phyloP scores from a whole-genome alignment of 1,284 basidiomycete species.

The Hemileia vastatrix region DNA sequence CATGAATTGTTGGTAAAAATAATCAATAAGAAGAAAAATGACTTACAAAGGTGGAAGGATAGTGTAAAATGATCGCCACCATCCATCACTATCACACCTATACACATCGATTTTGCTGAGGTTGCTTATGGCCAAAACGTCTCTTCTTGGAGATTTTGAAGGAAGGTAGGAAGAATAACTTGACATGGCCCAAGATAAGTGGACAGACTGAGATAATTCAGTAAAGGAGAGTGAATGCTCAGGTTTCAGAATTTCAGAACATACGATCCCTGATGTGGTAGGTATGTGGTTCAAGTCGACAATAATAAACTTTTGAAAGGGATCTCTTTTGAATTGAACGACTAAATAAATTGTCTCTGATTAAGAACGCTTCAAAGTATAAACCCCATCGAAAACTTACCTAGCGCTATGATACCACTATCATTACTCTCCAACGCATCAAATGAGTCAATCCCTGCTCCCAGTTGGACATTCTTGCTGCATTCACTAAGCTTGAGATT shows the following conservation, averaged over 20 bases:
- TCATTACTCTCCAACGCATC: no score
- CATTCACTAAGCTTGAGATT: no score
- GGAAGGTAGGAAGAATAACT: not conserved
- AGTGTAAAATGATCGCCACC: conserved; percentile 8
- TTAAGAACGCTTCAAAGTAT: no score
- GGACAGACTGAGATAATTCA: conserved; percentile 6
- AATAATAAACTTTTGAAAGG: not conserved
- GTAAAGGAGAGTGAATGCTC: not conserved
- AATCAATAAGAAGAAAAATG: not conserved
- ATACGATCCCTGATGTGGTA: conserved; percentile 14
- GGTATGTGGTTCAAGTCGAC: conserved; percentile 12
- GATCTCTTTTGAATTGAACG: no score
- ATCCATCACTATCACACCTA: conserved; percentile 4
- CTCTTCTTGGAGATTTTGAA: no score
- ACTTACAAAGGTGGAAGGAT: not conserved
- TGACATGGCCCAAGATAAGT: not conserved
- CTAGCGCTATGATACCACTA: no score
- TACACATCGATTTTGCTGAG: conserved; percentile 2
- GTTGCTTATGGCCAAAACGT: conserved; percentile 7
- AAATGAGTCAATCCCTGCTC: no score
- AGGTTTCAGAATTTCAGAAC: conserved; percentile 2
- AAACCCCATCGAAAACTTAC: no score
- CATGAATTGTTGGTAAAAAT: conserved; percentile 9
- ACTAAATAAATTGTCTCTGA: no score
- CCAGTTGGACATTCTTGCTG: no score